Evolutionary conservation across 2,329 filamentous ascomycete species (phyloP).

Genomic region (Alternaria triticina): DNA sequence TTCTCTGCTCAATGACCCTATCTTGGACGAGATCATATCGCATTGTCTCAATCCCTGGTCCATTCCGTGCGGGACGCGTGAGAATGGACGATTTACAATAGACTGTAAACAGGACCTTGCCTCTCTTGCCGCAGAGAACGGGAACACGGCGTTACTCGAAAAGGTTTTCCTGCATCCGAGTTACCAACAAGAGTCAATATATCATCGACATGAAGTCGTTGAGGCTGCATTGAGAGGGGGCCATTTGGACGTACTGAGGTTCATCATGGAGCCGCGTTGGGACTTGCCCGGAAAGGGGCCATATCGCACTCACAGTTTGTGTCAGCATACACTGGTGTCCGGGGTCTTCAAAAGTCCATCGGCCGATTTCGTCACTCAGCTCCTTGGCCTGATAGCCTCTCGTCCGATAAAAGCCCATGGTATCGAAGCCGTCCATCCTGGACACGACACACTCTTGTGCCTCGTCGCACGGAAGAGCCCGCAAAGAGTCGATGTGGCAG

Average conservation of each 20-base stretch:
- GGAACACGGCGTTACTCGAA: neutral
- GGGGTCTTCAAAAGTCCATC: neutral
- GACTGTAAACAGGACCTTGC: neutral
- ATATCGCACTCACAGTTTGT: neutral
- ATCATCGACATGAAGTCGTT: neutral
- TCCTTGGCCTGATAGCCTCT: neutral
- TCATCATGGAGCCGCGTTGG: neutral
- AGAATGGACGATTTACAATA: neutral
- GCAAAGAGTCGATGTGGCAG: constrained; percentile 4
- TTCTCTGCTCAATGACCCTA: neutral
- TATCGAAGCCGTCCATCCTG: neutral
- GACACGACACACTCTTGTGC: neutral
- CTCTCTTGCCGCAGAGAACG: neutral
- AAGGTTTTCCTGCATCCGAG: neutral
- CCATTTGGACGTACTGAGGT: neutral
- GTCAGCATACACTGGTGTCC: neutral
- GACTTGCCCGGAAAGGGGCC: neutral
- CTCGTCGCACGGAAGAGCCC: neutral
- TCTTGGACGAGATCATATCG: neutral
- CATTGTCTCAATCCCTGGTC: neutral
- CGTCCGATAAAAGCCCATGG: neutral
- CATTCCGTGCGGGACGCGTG: neutral
- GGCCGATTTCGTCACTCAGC: neutral
- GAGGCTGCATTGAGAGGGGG: neutral
- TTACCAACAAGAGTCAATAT: too few relatives aligned